A percentile compares a stretch with the other conserved stretches of the same genome.
Conservation (phyloP, 2,329 filamentous ascomycete species). For the Cordyceps cicadae region DNA sequence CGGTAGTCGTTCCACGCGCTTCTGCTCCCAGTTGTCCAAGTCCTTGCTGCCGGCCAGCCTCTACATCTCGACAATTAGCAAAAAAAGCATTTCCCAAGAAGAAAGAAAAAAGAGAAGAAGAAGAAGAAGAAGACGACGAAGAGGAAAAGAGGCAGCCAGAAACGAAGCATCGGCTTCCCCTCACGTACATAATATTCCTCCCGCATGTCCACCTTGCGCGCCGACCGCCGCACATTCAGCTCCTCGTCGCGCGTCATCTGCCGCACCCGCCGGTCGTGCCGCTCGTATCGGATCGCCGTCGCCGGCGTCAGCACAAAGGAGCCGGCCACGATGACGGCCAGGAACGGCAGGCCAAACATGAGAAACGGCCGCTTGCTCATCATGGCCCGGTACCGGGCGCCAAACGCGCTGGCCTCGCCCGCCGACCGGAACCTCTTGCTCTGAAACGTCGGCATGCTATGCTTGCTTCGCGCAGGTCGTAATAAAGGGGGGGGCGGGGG, state of each 20-base stretch:
- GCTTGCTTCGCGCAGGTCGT: not conserved
- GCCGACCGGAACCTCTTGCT: slow-evolving; percentile 63
- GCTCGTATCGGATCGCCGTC: slow-evolving; percentile 87
- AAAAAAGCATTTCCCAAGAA: no score
- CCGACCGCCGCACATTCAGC: slow-evolving; percentile 65
- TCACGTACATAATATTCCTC: slow-evolving; percentile 77
- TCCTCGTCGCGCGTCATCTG: slow-evolving; percentile 81
- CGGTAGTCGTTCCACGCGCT: slow-evolving; percentile 78
- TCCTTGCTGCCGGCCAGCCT: slow-evolving; percentile 61
- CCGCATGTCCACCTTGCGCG: slow-evolving; percentile 66
- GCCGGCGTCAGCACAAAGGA: slow-evolving; percentile 93
- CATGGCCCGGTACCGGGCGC: slow-evolving; percentile 65
- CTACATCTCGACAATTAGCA: slow-evolving; percentile 14
- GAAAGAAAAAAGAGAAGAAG: not conserved
- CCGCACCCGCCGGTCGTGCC: slow-evolving; percentile 80
- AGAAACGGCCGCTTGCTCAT: slow-evolving; percentile 78
- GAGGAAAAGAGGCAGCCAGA: no score
- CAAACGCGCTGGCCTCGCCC: slow-evolving; percentile 59
- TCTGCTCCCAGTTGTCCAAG: slow-evolving; percentile 93
- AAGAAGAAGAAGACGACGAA: not conserved
- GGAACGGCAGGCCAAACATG: slow-evolving; percentile 89
- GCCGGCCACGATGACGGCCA: slow-evolving; percentile 79
- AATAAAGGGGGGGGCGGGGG: not conserved
- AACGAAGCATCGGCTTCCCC: no score
- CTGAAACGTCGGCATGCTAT: slow-evolving; percentile 50